phyloP scores from a whole-genome alignment of 345 rosid genomes.

The Aethionema arabicum region DNA sequence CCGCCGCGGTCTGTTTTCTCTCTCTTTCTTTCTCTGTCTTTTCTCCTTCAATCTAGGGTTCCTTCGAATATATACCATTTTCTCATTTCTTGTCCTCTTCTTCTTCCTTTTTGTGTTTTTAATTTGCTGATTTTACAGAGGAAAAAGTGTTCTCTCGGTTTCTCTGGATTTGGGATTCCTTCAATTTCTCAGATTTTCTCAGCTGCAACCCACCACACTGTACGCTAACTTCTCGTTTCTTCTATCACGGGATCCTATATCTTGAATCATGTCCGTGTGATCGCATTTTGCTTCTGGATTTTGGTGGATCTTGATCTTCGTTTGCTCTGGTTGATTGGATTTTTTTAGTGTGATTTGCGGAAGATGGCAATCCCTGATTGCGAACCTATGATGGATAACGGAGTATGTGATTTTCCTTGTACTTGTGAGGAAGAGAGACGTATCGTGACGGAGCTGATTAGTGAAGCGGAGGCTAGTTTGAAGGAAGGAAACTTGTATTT shows the following conservation, averaged over 20 bases:
- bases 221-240: slow-evolving; percentile 14
- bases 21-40: slow-evolving; percentile 13
- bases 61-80: not conserved
- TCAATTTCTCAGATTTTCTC: slow-evolving; percentile 22
- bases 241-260: not conserved
- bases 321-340: not conserved
- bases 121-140: slow-evolving; percentile 22
- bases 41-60: slow-evolving; percentile 40
- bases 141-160: slow-evolving; percentile 20
- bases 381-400: slow-evolving; percentile 51
- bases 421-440: slow-evolving; percentile 66
- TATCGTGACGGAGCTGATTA: slow-evolving; percentile 53
- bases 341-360: slow-evolving; percentile 26
- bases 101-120: not conserved
- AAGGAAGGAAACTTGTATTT: slow-evolving; percentile 75
- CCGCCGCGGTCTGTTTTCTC: slow-evolving; percentile 15
- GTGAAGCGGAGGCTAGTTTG: slow-evolving; percentile 55
- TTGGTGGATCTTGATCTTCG: slow-evolving; percentile 6
- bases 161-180: slow-evolving; percentile 20
- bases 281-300: not conserved
- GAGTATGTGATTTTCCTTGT: slow-evolving; percentile 53
- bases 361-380: slow-evolving; percentile 60
- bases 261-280: not conserved
- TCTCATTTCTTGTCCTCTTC: not conserved
- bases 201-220: slow-evolving; percentile 27